Conservation (phyloP, 495 filamentous ascomycete genomes). For the Elaphomyces granulatus region DNA sequence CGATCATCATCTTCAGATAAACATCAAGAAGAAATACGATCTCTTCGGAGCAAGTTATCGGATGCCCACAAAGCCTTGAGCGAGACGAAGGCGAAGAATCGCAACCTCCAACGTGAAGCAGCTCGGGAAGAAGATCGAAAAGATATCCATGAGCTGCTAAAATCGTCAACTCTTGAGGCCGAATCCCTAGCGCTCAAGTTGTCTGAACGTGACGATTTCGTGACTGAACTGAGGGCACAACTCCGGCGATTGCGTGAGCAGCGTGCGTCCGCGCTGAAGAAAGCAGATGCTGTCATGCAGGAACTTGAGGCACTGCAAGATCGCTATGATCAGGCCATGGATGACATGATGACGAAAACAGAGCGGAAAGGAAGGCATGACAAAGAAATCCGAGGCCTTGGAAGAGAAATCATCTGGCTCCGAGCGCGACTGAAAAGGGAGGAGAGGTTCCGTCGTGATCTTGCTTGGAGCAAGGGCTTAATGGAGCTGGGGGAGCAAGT, state of each 20-base stretch:
- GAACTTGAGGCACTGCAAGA: conserved; percentile 40
- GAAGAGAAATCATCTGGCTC: conserved; percentile 82
- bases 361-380: conserved; percentile 45
- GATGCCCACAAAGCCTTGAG: conserved; percentile 44
- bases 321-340: conserved; percentile 38
- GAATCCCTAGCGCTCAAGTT: conserved; percentile 48
- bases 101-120: conserved; percentile 31
- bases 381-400: conserved; percentile 69
- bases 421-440: conserved; percentile 64
- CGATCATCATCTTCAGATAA: conserved; percentile 38
- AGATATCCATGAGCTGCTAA: conserved; percentile 52
- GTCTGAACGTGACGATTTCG: conserved; percentile 34
- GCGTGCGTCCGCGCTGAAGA: conserved; percentile 34
- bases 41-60: conserved; percentile 46
- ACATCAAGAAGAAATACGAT: conserved; percentile 46
- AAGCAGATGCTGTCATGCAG: conserved; percentile 31
- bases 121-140: conserved; percentile 44
- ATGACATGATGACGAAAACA: conserved; percentile 28
- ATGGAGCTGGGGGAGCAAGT: conserved; percentile 66
- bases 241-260: conserved; percentile 45
- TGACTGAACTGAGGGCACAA: conserved; percentile 42
- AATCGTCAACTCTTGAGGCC: conserved; percentile 49
- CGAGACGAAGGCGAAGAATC: conserved; percentile 39
- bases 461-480: conserved; percentile 67
- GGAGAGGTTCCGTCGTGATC: conserved; percentile 57